Base-by-base conservation (phyloP, 768 basidiomycete genomes). In the Agrocybe praecox region DNA sequence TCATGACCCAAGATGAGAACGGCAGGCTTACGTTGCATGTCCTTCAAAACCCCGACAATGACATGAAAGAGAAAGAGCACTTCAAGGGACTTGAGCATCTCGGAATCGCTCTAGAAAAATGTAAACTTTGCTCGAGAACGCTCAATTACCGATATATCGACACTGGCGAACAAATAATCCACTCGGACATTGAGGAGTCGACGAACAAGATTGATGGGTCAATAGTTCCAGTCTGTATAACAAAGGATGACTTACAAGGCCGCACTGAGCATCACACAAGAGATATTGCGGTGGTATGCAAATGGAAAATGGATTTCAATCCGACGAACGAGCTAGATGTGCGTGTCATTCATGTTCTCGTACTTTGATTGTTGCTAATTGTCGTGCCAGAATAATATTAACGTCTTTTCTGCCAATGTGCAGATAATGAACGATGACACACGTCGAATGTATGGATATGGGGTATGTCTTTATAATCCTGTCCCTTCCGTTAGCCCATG, bases 401-500 rank as follows among this genome's bases (percentile, higher is more conserved):
- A 53, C 22, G 19, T 58, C 10, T 18, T 58, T 1, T 36, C 51
- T 2, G 45, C 45, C 53, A 49, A 52, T 32, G 22, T 55, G 26
- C 62, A 66, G 33, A 62, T 66, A 29, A 64, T 69, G 65, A 65
- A 67, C 40, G 66, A 64, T 34, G 66, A 69, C 54, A 45, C 53
- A 21, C 58, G 66, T n/a, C 58, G 68, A 17, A 66, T 62, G 57
- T 65, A 59, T 49, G n/a, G n/a, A n/a, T n/a, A n/a, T n/a, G 66
- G 65, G n/a, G 65, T 67, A 48, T 22, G 60, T 60, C 18, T 43
- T n/a, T 49, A n/a, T 22, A 47, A n/a, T 21, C 21, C 23, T n/a
- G 11, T 42, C 6, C 19, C 36, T 33, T 40, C 42, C 24, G 10
- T 9, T 11, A 36, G 54, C 48, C 18, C 17, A 49, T 6, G n/a